Evolutionary conservation across 768 basidiomycete species (phyloP), one percentile per base, ranked within the genome.

Genomic region (Termitomyces heimii): DNA sequence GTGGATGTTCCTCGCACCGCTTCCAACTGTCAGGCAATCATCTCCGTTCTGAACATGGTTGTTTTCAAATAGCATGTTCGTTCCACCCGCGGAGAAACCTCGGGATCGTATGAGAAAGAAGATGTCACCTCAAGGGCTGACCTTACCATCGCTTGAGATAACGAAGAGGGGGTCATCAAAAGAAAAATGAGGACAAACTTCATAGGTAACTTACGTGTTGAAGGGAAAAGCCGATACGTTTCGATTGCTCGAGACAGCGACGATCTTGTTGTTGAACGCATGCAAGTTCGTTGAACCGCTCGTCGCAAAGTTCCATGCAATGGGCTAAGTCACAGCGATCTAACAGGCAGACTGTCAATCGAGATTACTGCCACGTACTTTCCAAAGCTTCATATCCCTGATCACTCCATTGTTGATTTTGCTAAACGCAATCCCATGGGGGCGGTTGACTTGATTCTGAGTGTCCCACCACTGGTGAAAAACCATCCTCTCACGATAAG

Each of bases 31-130:
- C 22, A 85, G 63, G 50, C 84, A 86, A 63, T 86, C 84, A 55
- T 85, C 84, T 4, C 83, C 84, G 54, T 84, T 85, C 49, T 75
- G 71, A 40, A 87, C 70, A 58, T 77, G 65, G 55, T 84, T 85
- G 63, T 80, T 71, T 63, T 85, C 84, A 59, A 85, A 82, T 1
- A 85, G 69, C 60, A 84, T 65, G 63, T 85, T 76, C 4, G 73
- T 77, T 13, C 84, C 84, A 13, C 77, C 78, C 10, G 82, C 81
- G 40, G 79, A 81, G 68, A 85, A 81, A 5, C 78, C 79, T 73
- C 32, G 31, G 5, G 24, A 44, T 12, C 8, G 10, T 14, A 54
- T 54, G 5, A 9, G 7, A 43, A 32, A 22, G 24, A 34, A 22
- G 13, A 34, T 44, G 20, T 34, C 22, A 5, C 18, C 5, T 18